Evolutionary conservation across 257 asterid species (phyloP), one percentile per base, ranked within the genome.

Genomic region (Cinchona pubescens): DNA sequence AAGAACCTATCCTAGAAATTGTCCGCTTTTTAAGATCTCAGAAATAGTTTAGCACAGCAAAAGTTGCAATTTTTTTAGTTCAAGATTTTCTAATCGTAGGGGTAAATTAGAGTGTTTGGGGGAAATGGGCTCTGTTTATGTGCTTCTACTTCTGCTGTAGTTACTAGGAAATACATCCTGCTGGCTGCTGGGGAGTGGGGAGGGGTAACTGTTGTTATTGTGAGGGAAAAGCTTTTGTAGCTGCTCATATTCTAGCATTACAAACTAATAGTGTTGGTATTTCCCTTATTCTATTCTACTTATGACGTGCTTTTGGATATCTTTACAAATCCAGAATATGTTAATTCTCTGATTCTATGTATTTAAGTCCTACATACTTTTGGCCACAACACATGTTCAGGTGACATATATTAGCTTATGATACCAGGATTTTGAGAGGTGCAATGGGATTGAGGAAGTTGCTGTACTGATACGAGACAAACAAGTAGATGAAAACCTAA

Each of bases 391-490:
- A 48, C 2, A 48, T 16, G 55, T 5, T 48, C 16, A 48, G 5
- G 55, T 48, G 55, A 48, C 55, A 46, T 9, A 46, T 46, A 14
- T 48, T 48, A 3, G 55, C 16, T 48, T 3, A 37, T 79, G 69
- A 53, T 81, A 70, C 45, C 90, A 94, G 97, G 97, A 90, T 82
- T 89, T 94, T 75, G 96, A 94, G 83, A 90, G 88, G 65, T 90
- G 96, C 90, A 92, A 90, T 79, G 98, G 96, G 82, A 89, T 94
- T 61, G 98, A 94, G 88, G 96, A 94, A 85, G 97, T 92, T 76
- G 90, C 97, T 75, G 71, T 80, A 75, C 87, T 92, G 61, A 87
- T 92, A 76, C 86, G 90, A 85, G 97, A 92, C 78, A 89, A 87
- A 76, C 96, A 90, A 82, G 84, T 78, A 6, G 97, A 94, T 38